A percentile compares a stretch with the other conserved stretches of the same genome.
phyloP scores from a whole-genome alignment of 108 stramenopile species.

The Fragilaria crotonensis region DNA sequence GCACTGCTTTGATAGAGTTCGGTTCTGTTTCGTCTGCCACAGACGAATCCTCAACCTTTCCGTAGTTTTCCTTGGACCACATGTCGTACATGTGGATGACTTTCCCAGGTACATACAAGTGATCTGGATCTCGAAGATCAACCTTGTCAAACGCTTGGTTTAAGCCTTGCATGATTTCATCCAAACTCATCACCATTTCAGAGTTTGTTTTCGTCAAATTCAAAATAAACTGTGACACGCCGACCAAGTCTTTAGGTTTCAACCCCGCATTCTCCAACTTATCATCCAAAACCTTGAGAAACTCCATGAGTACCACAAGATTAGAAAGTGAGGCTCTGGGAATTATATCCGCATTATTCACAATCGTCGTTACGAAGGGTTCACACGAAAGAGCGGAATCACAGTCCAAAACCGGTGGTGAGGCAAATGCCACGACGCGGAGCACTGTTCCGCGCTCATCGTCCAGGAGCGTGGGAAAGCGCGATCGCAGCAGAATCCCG shows the following conservation, averaged over 20 bases:
- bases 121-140: conserved; percentile 26
- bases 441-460: background rate
- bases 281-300: conserved; percentile 24
- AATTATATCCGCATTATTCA: conserved; percentile 53
- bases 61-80: conserved; percentile 16
- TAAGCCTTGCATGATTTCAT: conserved; percentile 16
- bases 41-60: background rate
- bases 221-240: conserved; percentile 8
- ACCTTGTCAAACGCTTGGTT: conserved; percentile 7
- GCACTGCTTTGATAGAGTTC: conserved; percentile 3
- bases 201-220: conserved; percentile 18
- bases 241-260: conserved; percentile 9
- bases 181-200: conserved; percentile 25
- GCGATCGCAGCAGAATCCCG: conserved; percentile 29
- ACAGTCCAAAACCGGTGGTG: conserved; percentile 41
- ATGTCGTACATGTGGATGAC: conserved; percentile 29
- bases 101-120: conserved; percentile 36
- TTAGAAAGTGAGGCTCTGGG: conserved; percentile 33
- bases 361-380: conserved; percentile 45
- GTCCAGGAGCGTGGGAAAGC: conserved; percentile 13
- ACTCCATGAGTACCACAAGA: conserved; percentile 18
- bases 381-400: conserved; percentile 20
- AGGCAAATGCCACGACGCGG: conserved; percentile 42
- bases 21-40: background rate
- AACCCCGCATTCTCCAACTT: conserved; percentile 28